These are phyloP conservation scores for Russula virescens DNA, from an alignment of 768 basidiomycete species.

Conservation along the genomic window DNA sequence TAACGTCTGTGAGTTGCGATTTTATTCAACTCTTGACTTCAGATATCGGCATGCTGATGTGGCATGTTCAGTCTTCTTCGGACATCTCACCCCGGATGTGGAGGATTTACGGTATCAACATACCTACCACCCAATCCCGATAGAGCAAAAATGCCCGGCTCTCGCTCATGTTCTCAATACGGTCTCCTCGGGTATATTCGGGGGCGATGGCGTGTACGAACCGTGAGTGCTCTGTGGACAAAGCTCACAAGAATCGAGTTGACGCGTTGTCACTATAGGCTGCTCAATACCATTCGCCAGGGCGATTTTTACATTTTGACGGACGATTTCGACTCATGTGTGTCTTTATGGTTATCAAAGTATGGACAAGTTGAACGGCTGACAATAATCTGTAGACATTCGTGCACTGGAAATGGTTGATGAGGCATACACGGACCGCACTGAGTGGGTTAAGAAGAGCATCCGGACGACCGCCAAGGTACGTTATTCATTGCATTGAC, in stretches of 20 bases:
- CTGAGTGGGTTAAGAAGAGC: conserved; percentile 89
- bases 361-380: conserved; percentile 1
- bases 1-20: conserved; percentile 71
- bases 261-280: conserved; percentile 36
- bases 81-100: conserved; percentile 81
- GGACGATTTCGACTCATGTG: conserved; percentile 93
- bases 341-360: conserved; percentile 26
- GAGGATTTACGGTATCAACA: conserved; percentile 85
- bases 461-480: conserved; percentile 79
- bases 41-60: background rate
- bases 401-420: conserved; percentile 83
- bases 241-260: background rate
- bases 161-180: conserved; percentile 74
- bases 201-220: conserved; percentile 75
- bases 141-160: conserved; percentile 79
- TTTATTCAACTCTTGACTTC: background rate
- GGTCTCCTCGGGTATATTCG: conserved; percentile 75
- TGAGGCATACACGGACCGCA: conserved; percentile 74
- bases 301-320: conserved; percentile 76
- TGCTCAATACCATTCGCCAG: conserved; percentile 71
- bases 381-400: conserved; percentile 46
- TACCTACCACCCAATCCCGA: conserved; percentile 70
- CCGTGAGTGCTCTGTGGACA: conserved; percentile 48
- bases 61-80: conserved; percentile 73
- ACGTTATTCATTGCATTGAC: background rate